Base-by-base conservation (phyloP, 1,139 yeast genomes). In the Magnusiomyces suaveolens region DNA sequence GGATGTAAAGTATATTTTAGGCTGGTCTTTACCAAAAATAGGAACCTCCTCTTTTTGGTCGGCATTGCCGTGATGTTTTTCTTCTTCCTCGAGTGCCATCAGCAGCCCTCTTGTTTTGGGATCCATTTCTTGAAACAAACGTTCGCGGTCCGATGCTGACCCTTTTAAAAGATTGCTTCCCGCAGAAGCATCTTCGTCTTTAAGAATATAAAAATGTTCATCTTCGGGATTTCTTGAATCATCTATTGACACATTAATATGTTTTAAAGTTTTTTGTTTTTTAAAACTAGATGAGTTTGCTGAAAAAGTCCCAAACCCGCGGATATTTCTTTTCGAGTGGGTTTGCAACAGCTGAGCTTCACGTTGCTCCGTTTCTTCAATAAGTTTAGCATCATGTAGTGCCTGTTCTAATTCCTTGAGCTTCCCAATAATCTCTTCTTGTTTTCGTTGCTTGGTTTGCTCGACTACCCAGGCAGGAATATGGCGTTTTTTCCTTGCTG, bases 1-100 rank as follows among this genome's bases (percentile, higher is more conserved):
- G 1, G 97, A 88, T 0, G 95, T 77, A 64, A 83, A 89, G 60
- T 71, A 79, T 1, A 84, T 76, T 61, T 81, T 81, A 0, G 53
- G 43, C 18, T 54, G 54, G 43, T 52, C 48, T 46, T 56, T 20
- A 20, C 48, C 25, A 39, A 44, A 50, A 14, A 50, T 23, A 2
- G 46, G 44, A 8, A 21, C n/a, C 3, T 26, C 51, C 8, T 36
- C 47, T 41, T 50, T 46, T 12, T 36, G 33, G 6, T 29, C 41
- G 23, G 32, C 39, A 51, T 21, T 52, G 55, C 20, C 54, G 3
- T 18, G 58, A 18, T n/a, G 14, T 6, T 38, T 18, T 24, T 36
- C 51, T 2, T 52, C 56, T 23, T 53, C 55, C 36, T 52, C 52
- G 4, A 56, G 21, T 3, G 26, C 44, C 26, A 49, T 48, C 1